A percentile compares a stretch with the other conserved stretches of the same genome.
Evolutionary conservation across 768 basidiomycete species (phyloP).

Genomic region (Podaxis sp.): DNA sequence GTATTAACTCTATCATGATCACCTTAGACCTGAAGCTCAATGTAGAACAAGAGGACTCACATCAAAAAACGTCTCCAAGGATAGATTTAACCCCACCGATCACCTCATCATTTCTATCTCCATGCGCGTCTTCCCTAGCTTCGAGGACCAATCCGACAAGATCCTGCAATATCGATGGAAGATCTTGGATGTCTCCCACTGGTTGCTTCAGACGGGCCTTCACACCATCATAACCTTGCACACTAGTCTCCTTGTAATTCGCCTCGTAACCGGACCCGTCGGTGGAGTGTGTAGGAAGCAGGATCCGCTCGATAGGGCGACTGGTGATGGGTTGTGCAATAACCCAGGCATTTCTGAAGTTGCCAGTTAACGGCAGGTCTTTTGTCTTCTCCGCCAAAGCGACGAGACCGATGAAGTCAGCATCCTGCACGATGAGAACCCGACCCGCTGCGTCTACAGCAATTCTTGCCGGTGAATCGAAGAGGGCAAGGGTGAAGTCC

Average conservation of each 20-base stretch:
- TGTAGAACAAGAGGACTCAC: background rate
- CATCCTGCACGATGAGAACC: slow-evolving; percentile 24
- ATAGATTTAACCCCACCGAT: slow-evolving; percentile 28
- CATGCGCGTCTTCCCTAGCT: slow-evolving; percentile 27
- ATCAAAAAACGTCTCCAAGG: slow-evolving; percentile 25
- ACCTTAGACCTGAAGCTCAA: background rate
- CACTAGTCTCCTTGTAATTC: slow-evolving; percentile 29
- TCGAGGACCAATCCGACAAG: slow-evolving; percentile 33
- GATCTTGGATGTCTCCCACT: slow-evolving; percentile 25
- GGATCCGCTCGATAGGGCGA: slow-evolving; percentile 35
- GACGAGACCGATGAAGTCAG: slow-evolving; percentile 29
- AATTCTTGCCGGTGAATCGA: slow-evolving; percentile 19
- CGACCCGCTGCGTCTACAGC: slow-evolving; percentile 34
- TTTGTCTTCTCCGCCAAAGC: slow-evolving; percentile 22
- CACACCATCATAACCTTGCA: slow-evolving; percentile 35
- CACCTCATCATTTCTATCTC: slow-evolving; percentile 25
- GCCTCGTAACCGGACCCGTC: slow-evolving; percentile 14
- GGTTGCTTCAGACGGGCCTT: slow-evolving; percentile 27
- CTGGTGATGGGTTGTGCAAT: slow-evolving; percentile 29
- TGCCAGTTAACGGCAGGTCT: slow-evolving; percentile 26
- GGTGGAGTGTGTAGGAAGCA: slow-evolving; percentile 20
- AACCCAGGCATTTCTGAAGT: slow-evolving; percentile 36
- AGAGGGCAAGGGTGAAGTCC: slow-evolving; percentile 38
- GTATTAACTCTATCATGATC: background rate
- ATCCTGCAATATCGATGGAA: slow-evolving; percentile 32